phyloP scores from a whole-genome alignment of 2,329 filamentous ascomycete species.

The Lomentospora prolificans region DNA sequence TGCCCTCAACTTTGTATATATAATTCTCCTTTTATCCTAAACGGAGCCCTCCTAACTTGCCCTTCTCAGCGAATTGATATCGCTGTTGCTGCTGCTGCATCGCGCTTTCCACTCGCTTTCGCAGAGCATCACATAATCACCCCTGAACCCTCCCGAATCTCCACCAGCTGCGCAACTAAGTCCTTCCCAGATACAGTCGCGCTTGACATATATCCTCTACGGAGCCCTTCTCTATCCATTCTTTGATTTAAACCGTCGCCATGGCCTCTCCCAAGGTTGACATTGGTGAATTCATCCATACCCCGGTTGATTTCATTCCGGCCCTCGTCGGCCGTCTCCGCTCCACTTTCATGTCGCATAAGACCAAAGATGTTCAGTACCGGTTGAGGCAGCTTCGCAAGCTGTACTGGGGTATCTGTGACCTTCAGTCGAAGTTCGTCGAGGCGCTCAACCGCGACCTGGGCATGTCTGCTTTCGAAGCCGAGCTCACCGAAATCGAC shows the following conservation, averaged over 20 bases:
- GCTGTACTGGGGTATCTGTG: constrained; percentile 86
- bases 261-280: constrained; percentile 29
- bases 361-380: constrained; percentile 74
- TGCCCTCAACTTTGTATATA: neutral
- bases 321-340: constrained; percentile 50
- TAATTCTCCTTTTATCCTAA: neutral
- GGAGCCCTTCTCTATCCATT: neutral
- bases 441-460: constrained; percentile 72
- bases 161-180: no score
- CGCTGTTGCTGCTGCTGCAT: no score
- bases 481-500: constrained; percentile 62
- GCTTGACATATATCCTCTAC: no score
- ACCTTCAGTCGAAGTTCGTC: constrained; percentile 62
- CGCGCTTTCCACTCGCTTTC: no score
- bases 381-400: constrained; percentile 79
- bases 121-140: no score
- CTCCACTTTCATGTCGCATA: constrained; percentile 64
- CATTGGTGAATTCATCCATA: constrained; percentile 22
- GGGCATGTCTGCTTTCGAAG: constrained; percentile 67
- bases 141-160: no score
- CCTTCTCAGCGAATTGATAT: no score
- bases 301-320: constrained; percentile 36
- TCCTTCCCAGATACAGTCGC: no score
- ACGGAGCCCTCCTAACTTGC: no score
- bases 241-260: constrained; percentile 8